phyloP scores from a whole-genome alignment of 331 rosid genomes.

The Pyracantha coccinea region DNA sequence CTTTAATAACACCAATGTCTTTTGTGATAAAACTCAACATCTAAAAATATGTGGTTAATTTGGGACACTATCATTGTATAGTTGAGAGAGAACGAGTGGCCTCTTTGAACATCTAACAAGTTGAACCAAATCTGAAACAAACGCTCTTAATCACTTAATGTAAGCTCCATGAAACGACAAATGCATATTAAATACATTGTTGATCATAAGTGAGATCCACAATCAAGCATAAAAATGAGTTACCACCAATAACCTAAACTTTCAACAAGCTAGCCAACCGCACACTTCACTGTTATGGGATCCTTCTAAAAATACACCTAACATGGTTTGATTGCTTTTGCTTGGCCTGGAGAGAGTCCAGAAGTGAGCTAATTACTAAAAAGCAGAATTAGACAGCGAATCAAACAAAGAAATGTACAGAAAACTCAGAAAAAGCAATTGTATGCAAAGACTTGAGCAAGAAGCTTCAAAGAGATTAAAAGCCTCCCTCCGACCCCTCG shows the following conservation, averaged over 20 bases:
- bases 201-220: too few species aligned
- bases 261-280: background rate
- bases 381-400: background rate
- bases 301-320: background rate
- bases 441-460: constrained; percentile 26
- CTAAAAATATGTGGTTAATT: too few species aligned
- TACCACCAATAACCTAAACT: background rate
- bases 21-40: too few species aligned
- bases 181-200: too few species aligned
- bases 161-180: too few species aligned
- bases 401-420: constrained; percentile 1
- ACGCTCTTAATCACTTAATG: too few species aligned
- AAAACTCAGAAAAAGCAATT: constrained; percentile 2
- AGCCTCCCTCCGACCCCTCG: constrained; percentile 21
- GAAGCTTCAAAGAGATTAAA: constrained; percentile 47
- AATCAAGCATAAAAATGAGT: too few species aligned
- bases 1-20: accelerated
- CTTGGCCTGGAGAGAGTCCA: background rate
- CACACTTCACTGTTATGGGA: background rate
- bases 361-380: background rate
- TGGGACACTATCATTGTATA: accelerated
- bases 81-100: too few species aligned
- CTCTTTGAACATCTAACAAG: too few species aligned
- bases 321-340: background rate
- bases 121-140: too few species aligned